phyloP scores from a whole-genome alignment of 1,284 basidiomycete genomes.

The Anthracocystis walkeri region DNA sequence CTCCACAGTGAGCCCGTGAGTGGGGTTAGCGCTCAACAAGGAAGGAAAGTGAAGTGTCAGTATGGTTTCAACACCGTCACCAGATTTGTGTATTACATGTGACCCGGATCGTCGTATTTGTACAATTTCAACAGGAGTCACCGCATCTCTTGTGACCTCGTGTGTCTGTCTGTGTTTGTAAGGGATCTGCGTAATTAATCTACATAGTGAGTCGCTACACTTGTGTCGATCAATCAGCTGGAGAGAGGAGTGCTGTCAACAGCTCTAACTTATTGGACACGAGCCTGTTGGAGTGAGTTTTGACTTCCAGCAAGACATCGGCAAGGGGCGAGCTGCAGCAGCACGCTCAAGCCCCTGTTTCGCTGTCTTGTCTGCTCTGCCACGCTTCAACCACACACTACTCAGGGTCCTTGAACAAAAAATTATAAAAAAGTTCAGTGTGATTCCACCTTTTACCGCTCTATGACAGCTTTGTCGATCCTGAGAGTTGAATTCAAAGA shows the following conservation, averaged over 20 bases:
- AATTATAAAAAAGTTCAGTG: slow-evolving; percentile 1
- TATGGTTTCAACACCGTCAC: slow-evolving; percentile 3
- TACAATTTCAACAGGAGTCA: slow-evolving; percentile 1
- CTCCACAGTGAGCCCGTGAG: slow-evolving; percentile 35
- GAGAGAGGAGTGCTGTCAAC: neutral
- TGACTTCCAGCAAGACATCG: neutral
- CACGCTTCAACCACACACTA: neutral
- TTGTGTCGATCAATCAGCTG: neutral
- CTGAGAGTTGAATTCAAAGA: neutral
- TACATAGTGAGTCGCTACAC: neutral
- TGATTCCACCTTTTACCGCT: neutral
- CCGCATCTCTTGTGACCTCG: neutral
- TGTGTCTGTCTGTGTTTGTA: neutral
- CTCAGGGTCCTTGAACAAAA: neutral
- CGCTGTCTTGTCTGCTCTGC: neutral
- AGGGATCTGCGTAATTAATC: neutral
- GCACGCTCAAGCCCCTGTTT: slow-evolving; percentile 4
- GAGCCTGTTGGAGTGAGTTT: too few relatives aligned
- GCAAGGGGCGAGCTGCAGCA: slow-evolving; percentile 4
- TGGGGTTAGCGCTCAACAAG: neutral
- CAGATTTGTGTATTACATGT: neutral
- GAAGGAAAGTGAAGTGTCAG: neutral
- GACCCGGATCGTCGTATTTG: neutral
- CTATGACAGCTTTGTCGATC: slow-evolving; percentile 3
- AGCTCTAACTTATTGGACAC: neutral